A percentile compares a stretch with the other conserved stretches of the same genome.
These are phyloP conservation scores for Murraya paniculata DNA, from an alignment of 345 rosid genomes.

Conservation along the genomic window DNA sequence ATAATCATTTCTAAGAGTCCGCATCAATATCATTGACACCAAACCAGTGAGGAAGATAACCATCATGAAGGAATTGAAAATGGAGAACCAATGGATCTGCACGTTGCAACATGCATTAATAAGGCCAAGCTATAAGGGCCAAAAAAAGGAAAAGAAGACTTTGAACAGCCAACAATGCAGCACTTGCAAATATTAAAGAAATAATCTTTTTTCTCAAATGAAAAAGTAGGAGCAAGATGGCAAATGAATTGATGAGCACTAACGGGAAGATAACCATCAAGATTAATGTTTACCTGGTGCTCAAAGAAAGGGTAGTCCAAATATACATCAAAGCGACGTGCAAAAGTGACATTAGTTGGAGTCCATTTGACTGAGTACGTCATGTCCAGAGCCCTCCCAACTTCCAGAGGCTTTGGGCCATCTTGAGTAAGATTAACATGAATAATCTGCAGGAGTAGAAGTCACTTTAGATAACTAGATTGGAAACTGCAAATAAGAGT, in stretches of 20 bases:
- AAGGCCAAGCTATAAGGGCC: neutral
- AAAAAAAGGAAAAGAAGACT: neutral
- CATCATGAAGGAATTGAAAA: conserved; percentile 98
- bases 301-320: conserved; percentile 93
- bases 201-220: neutral
- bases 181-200: neutral
- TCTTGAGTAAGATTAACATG: conserved; percentile 88
- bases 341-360: conserved; percentile 63
- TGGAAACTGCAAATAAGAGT: neutral
- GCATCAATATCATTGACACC: conserved; percentile 97
- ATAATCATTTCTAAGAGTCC: conserved; percentile 92
- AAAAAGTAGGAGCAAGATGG: neutral
- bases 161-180: neutral
- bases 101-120: conserved; percentile 15
- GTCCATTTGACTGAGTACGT: conserved; percentile 89
- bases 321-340: conserved; percentile 90
- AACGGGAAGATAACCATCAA: neutral
- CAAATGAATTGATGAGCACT: neutral
- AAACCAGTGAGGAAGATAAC: conserved; percentile 94
- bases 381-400: conserved; percentile 59
- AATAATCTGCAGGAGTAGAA: conserved; percentile 54
- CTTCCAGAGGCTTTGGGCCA: conserved; percentile 67
- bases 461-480: conserved; percentile 1
- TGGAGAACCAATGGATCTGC: conserved; percentile 98
- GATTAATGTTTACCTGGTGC: conserved; percentile 64